Base-by-base conservation (phyloP, 192 early-diverging fungal species). In the Diversispora eburnea region DNA sequence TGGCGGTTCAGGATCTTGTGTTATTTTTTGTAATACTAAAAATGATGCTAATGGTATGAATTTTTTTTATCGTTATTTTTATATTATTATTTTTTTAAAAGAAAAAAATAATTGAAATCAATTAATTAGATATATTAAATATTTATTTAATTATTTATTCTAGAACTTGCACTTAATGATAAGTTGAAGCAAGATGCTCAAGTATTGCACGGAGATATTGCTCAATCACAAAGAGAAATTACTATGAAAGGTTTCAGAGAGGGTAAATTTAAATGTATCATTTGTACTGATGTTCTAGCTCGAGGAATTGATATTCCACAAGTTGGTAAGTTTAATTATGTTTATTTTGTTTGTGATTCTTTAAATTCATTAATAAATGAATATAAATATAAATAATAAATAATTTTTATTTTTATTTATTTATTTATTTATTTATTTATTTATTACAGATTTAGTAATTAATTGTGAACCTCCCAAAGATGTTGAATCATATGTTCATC, bases 11-110 rank as follows among this genome's bases (percentile, higher is more conserved):
- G 90, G 92, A 4, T 87, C 93, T 71, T 91, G 91, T 0, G 95
- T 98, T 63, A 93, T 98, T 72, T 98, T 98, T 79, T 94, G 92
- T 42, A 94, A 97, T 79, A 98, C 94, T 67, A 98, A 97, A 82
- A 87, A 86, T 75, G 93, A 90, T 84, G 94, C 91, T 20, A 92
- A 91, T 77, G 67, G 67, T 70, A 56, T 41, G 6, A n/a, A n/a
- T 41, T 15, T 8, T 15, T 8, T n/a, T 51, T n/a, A 49, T 20
- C 5, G 15, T 46, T 17, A 48, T 65, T 17, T 20, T 45, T 19
- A 4, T 10, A 54, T 54, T 9, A 20, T 8, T 6, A 39, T 39
- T 22, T 33, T 25, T 25, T 59, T n/a, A n/a, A n/a, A n/a, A n/a
- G n/a, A n/a, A n/a, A n/a, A n/a, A 61, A 61, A 13, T 8, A 3